Conservation (phyloP, 1,139 yeast genomes). For the Sugiyamaella grinbergsii region DNA sequence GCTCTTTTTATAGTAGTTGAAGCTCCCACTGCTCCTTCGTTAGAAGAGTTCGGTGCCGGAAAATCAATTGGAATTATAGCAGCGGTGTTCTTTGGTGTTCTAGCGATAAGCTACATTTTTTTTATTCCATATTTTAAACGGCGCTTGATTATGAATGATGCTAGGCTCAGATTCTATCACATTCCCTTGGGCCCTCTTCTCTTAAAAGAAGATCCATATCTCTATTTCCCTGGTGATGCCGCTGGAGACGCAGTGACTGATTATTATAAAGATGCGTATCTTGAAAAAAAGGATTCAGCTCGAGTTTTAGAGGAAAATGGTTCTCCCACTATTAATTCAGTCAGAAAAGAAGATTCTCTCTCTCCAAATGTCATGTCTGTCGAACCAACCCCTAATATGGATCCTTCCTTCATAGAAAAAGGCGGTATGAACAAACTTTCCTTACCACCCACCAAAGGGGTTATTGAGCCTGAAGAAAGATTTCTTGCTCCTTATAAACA, state of each 20-base stretch:
- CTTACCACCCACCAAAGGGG: background rate
- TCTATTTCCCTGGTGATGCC: slow-evolving; percentile 55
- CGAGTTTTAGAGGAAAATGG: too few relatives aligned
- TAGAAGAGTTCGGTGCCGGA: slow-evolving; percentile 28
- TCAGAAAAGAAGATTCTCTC: slow-evolving; percentile 4
- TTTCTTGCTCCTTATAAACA: slow-evolving; percentile 18
- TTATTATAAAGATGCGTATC: slow-evolving; percentile 59
- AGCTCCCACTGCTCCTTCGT: slow-evolving; percentile 30
- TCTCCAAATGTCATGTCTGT: slow-evolving; percentile 2
- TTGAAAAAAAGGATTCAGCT: slow-evolving; percentile 28
- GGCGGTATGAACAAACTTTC: background rate
- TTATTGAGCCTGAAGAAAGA: slow-evolving; percentile 18
- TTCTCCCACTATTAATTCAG: slow-evolving; percentile 13
- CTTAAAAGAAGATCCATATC: slow-evolving; percentile 62
- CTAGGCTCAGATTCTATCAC: slow-evolving; percentile 66
- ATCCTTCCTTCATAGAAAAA: background rate
- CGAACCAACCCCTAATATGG: slow-evolving; percentile 7
- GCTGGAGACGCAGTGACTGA: slow-evolving; percentile 57
- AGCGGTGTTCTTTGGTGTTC: slow-evolving; percentile 64
- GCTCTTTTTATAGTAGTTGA: slow-evolving; percentile 53
- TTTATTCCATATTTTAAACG: slow-evolving; percentile 66
- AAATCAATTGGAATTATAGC: slow-evolving; percentile 46
- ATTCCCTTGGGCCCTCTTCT: slow-evolving; percentile 59
- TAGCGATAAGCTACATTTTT: slow-evolving; percentile 54
- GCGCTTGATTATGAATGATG: slow-evolving; percentile 62